Evolutionary conservation across 805 yeast genomes (phyloP), one percentile per base, ranked within the genome.

Genomic region (Ogataea zsoltii): DNA sequence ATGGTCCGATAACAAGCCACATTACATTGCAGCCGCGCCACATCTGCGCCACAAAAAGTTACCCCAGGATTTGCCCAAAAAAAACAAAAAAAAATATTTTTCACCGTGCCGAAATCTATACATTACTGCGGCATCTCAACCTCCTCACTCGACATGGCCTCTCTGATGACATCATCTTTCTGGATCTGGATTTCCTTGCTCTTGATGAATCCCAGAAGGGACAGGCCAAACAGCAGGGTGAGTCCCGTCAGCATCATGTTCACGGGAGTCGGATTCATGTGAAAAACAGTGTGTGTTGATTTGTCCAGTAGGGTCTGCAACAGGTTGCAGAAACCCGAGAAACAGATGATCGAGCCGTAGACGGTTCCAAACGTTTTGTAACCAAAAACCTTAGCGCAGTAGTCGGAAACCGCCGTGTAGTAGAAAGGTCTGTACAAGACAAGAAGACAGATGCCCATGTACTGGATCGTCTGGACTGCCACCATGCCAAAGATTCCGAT

Each of bases 321-420:
- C 55, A 88, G 71, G 64, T 90, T 91, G 64, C 84, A 79, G n/a
- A 85, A 49, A 4, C 97, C 97, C 13, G 96, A 80, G 48, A 86
- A 70, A 46, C 90, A 83, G 58, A 90, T 88, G 57, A 90, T 75
- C 15, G 91, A 68, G 1, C 98, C 98, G 61, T 92, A 92, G 6
- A 92, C 83, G 1, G 90, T 86, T 30, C 97, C 97, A 67, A 92
- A 91, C 1, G 95, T 89, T 44, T 81, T 83, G 65, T 86, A 90
- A 0, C 98, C 98, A 69, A 92, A 91, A 26, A 91, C 92, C 62
- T 91, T 91, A 23, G 96, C 95, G 58, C 90, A 79, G 63, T 83
- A 89, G 65, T 92, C 97, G 1, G 96, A 86, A 6, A 90, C 88
- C 1, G 95, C 88, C 1, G 98, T 91, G 66, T 91, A 92, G 61